Conservation (phyloP, 352 stramenopile species). For the Phytophthora sp. region DNA sequence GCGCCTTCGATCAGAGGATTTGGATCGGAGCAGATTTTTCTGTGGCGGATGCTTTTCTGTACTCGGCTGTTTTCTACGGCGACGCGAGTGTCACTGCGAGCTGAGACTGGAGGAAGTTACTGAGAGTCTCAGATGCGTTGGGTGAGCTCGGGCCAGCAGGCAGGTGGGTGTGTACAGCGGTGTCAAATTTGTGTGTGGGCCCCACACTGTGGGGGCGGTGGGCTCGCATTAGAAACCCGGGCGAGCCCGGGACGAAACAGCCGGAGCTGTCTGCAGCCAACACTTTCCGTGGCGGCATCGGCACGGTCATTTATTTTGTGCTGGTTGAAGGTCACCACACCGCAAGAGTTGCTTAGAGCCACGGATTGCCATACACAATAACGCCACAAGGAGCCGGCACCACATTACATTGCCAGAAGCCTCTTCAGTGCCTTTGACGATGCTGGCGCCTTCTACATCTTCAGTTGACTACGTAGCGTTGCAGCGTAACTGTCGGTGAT, state of each 20-base stretch:
- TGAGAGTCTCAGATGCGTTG: no score
- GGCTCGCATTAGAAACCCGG: conserved; percentile 21
- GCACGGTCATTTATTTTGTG: conserved; percentile 35
- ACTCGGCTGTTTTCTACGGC: conserved; percentile 37
- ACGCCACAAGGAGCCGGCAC: conserved; percentile 11
- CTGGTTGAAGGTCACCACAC: no score
- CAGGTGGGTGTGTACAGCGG: conserved; percentile 28
- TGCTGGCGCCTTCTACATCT: conserved; percentile 26
- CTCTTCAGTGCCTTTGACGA: conserved; percentile 10
- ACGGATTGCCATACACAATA: no score
- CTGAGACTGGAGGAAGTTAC: conserved; percentile 11
- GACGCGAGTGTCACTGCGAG: conserved; percentile 31
- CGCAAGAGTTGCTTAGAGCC: no score
- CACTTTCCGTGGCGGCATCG: no score
- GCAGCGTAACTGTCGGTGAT: no score
- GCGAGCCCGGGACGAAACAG: conserved; percentile 16
- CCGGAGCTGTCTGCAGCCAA: neutral
- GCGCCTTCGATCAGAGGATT: conserved; percentile 42
- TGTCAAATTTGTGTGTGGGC: conserved; percentile 40
- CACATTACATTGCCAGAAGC: conserved; percentile 12
- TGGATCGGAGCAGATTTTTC: conserved; percentile 39
- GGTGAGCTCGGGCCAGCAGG: conserved; percentile 30
- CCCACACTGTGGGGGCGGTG: no score
- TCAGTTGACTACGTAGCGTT: conserved; percentile 31
- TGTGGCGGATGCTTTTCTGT: conserved; percentile 26